phyloP scores from a whole-genome alignment of 352 stramenopile genomes.

The Pythium periplocum region DNA sequence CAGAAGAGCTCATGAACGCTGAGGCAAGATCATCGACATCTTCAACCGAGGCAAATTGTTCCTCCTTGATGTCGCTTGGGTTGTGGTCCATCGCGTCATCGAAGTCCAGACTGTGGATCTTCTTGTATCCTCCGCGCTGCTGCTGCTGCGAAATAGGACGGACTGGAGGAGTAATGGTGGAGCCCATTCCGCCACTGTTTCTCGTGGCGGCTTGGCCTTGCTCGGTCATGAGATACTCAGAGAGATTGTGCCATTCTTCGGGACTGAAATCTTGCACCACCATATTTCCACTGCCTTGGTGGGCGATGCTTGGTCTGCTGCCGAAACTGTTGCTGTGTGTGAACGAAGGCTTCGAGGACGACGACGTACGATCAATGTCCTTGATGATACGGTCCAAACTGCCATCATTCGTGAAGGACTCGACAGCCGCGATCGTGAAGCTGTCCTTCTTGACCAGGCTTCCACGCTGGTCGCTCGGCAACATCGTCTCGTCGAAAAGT shows the following conservation, averaged over 20 bases:
- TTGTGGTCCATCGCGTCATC: conserved; percentile 33
- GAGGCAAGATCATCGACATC: conserved; percentile 50
- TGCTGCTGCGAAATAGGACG: conserved; percentile 6
- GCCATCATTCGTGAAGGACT: conserved; percentile 70
- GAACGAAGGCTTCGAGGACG: conserved; percentile 37
- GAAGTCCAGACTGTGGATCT: conserved; percentile 77
- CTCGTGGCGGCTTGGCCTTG: conserved; percentile 19
- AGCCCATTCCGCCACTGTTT: no score
- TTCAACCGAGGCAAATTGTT: conserved; percentile 24
- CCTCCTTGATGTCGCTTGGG: conserved; percentile 33
- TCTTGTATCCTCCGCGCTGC: conserved; percentile 38
- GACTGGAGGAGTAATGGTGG: neutral
- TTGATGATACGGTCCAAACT: conserved; percentile 77
- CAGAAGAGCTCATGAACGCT: conserved; percentile 32
- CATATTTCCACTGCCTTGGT: conserved; percentile 28
- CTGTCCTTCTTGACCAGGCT: conserved; percentile 48
- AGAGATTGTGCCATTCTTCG: conserved; percentile 71
- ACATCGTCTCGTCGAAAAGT: conserved; percentile 56
- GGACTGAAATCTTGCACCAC: conserved; percentile 53
- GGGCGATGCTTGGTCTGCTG: conserved; percentile 23
- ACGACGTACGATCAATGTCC: conserved; percentile 55
- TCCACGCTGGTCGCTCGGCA: conserved; percentile 19
- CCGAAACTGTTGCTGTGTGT: conserved; percentile 25
- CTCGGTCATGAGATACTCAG: conserved; percentile 65
- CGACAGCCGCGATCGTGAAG: conserved; percentile 59